Base-by-base conservation (phyloP, 2,329 filamentous ascomycete species). In the Pseudogymnoascus sp. region DNA sequence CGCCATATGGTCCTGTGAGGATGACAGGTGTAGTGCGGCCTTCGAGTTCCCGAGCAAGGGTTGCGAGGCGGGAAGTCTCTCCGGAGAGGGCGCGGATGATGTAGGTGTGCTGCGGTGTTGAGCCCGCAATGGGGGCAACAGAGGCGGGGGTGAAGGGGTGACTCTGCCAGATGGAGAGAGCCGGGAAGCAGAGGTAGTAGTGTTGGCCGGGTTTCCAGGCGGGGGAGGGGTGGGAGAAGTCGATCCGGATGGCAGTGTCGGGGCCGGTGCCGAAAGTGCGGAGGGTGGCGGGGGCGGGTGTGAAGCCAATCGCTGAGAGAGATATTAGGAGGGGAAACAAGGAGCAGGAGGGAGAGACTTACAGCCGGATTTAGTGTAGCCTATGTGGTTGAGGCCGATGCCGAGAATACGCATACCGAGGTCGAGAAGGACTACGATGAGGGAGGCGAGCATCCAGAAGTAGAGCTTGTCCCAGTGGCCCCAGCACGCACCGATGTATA, bases 111-210 rank as follows among this genome's bases (percentile, higher is more conserved):
- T 31, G 45, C 4, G 45, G 45, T 29, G 66, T 85, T 82, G 39
- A 74, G 73, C 8, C 82, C 2, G 70, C 66, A 0, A 78, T 73
- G 61, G 63, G 63, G 6, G 90, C 89, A 1, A 90, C 89, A 65
- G 88, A 91, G 12, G 87, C 92, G 60, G 92, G 78, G 3, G 89
- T 91, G 73, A 92, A 92, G 0, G 89, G 89, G 68, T 92, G 89
- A 72, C 92, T 91, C 74, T 92, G 89, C 88, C 88, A 92, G 60
- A 92, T 80, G 1, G 89, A 91, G n/a, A 92, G 85, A 65, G 89
- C 88, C 1, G 89, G 89, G 72, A 89, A 92, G 79, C 87, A 92
- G 68, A 92, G 79, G 77, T 91, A 91, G 71, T 92, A 91, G 77
- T 92, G 92, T 80, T 90, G 88, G 52, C 90, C 90, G 14, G 89